Conservation (phyloP, 2,329 filamentous ascomycete genomes). For the Dendrostoma leiphaemia region DNA sequence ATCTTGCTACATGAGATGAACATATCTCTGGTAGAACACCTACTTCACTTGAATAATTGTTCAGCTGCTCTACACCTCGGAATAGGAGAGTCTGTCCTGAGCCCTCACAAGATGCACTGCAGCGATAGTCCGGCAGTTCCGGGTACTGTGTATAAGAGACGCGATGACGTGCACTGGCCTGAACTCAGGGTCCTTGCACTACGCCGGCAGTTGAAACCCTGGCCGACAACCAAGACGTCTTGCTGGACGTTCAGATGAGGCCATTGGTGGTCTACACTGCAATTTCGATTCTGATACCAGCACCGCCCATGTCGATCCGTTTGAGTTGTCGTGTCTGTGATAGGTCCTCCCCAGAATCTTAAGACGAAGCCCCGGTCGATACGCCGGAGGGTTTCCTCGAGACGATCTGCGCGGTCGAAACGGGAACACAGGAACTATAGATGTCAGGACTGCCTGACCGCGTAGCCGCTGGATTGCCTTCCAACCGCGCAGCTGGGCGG, state of each 20-base stretch:
- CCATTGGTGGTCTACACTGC: not conserved
- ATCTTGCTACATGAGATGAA: no score
- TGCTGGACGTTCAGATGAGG: not conserved
- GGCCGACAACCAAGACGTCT: not conserved
- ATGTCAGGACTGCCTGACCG: no score
- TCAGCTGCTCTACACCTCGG: no score
- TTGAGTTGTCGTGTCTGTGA: not conserved
- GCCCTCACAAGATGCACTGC: no score
- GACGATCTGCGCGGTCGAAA: not conserved
- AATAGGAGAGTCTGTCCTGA: no score
- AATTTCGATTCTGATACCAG: not conserved
- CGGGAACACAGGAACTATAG: no score
- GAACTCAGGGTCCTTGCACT: not conserved
- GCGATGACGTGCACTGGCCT: not conserved
- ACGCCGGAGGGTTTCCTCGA: not conserved
- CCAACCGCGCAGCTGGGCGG: no score
- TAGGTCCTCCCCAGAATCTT: not conserved
- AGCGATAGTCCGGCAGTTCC: no score
- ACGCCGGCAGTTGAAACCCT: not conserved
- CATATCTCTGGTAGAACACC: no score
- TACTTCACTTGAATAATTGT: no score
- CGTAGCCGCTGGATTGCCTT: no score
- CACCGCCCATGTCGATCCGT: not conserved
- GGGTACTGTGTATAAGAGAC: not conserved
- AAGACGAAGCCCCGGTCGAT: not conserved